Percentiles rank a stretch among this genome's conserved stretches.
phyloP scores from a whole-genome alignment of 140 eudicot species.

The Bidens hawaiensis region DNA sequence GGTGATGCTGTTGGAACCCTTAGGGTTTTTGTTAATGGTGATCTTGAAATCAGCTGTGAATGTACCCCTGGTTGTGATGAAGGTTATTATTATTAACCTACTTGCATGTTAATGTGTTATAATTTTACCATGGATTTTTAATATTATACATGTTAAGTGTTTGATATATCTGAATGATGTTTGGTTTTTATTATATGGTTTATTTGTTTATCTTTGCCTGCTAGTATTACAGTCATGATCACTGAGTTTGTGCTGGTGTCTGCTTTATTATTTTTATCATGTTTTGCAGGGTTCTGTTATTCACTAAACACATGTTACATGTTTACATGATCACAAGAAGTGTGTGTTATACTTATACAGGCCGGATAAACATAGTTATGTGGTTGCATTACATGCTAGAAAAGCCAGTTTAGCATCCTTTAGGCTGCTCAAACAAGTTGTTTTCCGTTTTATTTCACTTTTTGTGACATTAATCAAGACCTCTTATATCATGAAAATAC shows the following conservation, averaged over 20 bases:
- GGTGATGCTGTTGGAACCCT: conserved; percentile 76
- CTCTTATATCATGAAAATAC: neutral
- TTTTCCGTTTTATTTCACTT: neutral
- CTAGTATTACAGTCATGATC: neutral
- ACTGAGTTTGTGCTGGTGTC: too few relatives aligned
- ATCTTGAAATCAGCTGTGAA: conserved; percentile 61
- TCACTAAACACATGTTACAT: neutral
- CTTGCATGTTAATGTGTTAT: conserved; percentile 27
- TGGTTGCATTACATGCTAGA: neutral
- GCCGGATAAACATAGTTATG: neutral
- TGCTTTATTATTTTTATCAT: neutral
- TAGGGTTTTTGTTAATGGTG: conserved; percentile 64
- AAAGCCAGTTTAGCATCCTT: neutral
- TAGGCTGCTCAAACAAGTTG: neutral
- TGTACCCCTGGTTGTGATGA: conserved; percentile 71
- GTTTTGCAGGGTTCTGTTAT: neutral
- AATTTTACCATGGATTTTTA: neutral
- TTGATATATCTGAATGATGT: conserved; percentile 37
- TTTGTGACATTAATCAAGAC: neutral
- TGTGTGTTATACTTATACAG: neutral
- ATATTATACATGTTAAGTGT: conserved; percentile 31
- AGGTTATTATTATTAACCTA: conserved; percentile 30
- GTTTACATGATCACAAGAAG: neutral
- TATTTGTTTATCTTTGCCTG: neutral
- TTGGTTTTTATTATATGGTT: neutral